Evolutionary conservation across 2,329 filamentous ascomycete genomes (phyloP).

Genomic region (Coniella lustricola): DNA sequence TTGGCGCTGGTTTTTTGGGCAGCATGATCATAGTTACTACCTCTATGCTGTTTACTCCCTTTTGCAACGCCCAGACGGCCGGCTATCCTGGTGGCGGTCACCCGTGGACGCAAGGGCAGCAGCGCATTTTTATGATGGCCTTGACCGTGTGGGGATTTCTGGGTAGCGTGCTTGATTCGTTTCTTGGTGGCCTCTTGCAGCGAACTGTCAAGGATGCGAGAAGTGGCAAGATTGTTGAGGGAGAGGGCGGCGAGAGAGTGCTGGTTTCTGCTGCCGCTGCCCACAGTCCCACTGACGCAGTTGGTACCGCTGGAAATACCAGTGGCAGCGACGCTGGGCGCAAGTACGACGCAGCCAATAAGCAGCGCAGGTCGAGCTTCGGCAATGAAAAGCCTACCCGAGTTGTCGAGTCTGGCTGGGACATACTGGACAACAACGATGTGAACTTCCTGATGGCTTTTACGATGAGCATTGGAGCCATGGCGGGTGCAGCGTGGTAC

Average conservation of each 20-base stretch:
- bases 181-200: constrained; percentile 80
- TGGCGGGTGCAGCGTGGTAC: constrained; percentile 56
- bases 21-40: constrained; percentile 62
- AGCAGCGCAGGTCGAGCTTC: constrained; percentile 45
- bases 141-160: constrained; percentile 67
- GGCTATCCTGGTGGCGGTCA: constrained; percentile 34
- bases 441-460: constrained; percentile 91
- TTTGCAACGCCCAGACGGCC: constrained; percentile 46
- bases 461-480: constrained; percentile 70
- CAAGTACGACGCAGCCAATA: constrained; percentile 43
- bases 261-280: constrained; percentile 23
- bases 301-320: constrained; percentile 18
- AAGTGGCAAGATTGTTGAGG: constrained; percentile 83
- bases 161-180: constrained; percentile 79
- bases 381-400: constrained; percentile 53
- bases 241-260: constrained; percentile 52
- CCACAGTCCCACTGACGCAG: constrained; percentile 32
- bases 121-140: constrained; percentile 42
- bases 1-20: constrained; percentile 67
- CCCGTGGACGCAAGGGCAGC: constrained; percentile 42
- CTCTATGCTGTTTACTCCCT: constrained; percentile 61
- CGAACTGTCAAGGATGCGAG: constrained; percentile 77
- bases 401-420: constrained; percentile 56
- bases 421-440: constrained; percentile 88
- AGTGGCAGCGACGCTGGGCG: constrained; percentile 27